A percentile compares a stretch with the other conserved stretches of the same genome.
These are phyloP conservation scores for Zizania palustris DNA, from an alignment of 202 grass and related monocot genomes.

Conservation along the genomic window DNA sequence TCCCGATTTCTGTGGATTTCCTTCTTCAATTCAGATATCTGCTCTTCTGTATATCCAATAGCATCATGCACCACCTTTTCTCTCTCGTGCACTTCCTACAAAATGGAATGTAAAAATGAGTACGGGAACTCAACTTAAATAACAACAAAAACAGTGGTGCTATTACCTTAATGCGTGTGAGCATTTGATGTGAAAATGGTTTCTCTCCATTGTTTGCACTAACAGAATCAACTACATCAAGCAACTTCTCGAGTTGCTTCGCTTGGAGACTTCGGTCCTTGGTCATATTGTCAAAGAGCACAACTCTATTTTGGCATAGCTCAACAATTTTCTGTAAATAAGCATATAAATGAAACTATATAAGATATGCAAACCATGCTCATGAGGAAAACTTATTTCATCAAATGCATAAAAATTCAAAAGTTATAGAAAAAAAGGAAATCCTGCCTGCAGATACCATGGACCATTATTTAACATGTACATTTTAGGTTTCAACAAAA, in stretches of 20 bases:
- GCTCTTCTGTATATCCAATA: slow-evolving; percentile 68
- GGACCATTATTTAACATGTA: not conserved
- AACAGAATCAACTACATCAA: slow-evolving; percentile 69
- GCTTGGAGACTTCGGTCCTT: slow-evolving; percentile 42
- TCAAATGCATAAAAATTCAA: not conserved
- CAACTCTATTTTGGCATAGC: slow-evolving; percentile 78
- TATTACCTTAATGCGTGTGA: slow-evolving; percentile 77
- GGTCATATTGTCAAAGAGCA: slow-evolving; percentile 93
- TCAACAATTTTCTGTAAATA: slow-evolving; percentile 68
- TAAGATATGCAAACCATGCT: slow-evolving; percentile 12
- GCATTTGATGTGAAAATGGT: slow-evolving; percentile 84
- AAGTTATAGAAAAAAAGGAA: not conserved
- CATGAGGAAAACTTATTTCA: not conserved
- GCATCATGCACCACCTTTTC: slow-evolving; percentile 57
- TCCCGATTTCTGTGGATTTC: slow-evolving; percentile 81
- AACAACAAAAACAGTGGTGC: not conserved
- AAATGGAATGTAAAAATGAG: slow-evolving; percentile 5
- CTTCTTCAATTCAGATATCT: slow-evolving; percentile 71
- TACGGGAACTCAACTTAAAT: slow-evolving; percentile 17
- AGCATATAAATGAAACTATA: slow-evolving; percentile 18
- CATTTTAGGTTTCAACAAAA: not conserved
- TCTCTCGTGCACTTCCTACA: slow-evolving; percentile 68
- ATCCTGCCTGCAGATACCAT: not conserved
- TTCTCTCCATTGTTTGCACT: slow-evolving; percentile 69
- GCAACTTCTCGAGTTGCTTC: slow-evolving; percentile 58